Conservation (phyloP, 2,329 filamentous ascomycete species). For the Elsinoe batatas region DNA sequence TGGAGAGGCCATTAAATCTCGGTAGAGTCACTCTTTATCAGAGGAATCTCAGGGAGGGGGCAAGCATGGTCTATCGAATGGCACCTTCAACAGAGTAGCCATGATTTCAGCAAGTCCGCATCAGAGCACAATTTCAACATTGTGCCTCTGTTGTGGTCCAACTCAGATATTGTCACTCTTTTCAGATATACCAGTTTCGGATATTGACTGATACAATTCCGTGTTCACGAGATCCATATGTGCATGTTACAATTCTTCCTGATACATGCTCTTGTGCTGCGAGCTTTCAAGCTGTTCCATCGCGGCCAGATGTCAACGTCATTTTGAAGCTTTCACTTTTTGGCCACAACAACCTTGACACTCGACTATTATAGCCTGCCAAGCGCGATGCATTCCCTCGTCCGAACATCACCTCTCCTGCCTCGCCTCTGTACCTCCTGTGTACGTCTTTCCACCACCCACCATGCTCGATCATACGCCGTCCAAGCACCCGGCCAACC, state of each 20-base stretch:
- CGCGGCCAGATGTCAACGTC: conserved; percentile 1
- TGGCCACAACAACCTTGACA: neutral
- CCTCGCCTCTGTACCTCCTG: neutral
- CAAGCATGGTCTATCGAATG: neutral
- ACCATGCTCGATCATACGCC: conserved; percentile 47
- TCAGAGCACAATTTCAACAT: neutral
- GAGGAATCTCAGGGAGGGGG: neutral
- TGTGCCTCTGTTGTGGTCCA: neutral
- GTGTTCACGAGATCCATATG: neutral
- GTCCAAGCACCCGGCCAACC: conserved; percentile 67
- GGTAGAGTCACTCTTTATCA: neutral
- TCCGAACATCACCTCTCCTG: neutral
- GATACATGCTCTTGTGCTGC: neutral
- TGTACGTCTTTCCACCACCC: neutral
- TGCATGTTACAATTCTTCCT: neutral
- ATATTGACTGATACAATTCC: neutral
- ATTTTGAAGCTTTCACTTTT: conserved; percentile 9
- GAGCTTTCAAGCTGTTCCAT: too few relatives aligned
- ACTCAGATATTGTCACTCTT: neutral
- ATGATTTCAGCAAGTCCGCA: neutral
- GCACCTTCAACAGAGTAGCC: neutral
- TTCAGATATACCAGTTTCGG: neutral
- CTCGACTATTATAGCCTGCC: neutral
- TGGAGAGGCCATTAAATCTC: neutral
- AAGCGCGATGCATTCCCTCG: neutral